These are phyloP conservation scores for Monilinia fructicola DNA, from an alignment of 2,329 filamentous ascomycete species.

Conservation along the genomic window DNA sequence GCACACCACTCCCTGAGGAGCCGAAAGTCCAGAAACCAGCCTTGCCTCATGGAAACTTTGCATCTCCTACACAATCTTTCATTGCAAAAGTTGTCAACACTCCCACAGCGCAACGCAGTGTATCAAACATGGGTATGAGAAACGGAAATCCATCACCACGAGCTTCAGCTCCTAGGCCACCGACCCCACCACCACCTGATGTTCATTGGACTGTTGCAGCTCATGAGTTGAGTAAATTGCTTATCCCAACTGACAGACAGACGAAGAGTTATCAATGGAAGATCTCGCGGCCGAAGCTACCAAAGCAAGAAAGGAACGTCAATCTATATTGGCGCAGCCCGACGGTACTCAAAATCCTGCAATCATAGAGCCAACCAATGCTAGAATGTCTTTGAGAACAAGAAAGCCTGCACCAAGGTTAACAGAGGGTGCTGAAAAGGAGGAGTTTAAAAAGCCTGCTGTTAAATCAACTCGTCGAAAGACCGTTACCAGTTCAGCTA, in stretches of 20 bases:
- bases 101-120: conserved; percentile 61
- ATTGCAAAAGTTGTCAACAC: conserved; percentile 70
- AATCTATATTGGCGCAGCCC: conserved; percentile 50
- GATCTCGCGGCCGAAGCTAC: conserved; percentile 73
- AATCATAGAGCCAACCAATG: conserved; percentile 43
- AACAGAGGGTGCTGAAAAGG: conserved; percentile 54
- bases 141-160: conserved; percentile 42
- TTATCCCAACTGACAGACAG: conserved; percentile 75
- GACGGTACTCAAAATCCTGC: conserved; percentile 37
- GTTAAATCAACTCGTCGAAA: conserved; percentile 53
- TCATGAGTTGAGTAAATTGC: conserved; percentile 75
- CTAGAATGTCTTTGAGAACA: conserved; percentile 72
- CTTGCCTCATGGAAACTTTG: conserved; percentile 68
- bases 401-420: conserved; percentile 59
- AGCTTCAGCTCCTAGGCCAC: conserved; percentile 45
- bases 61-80: conserved; percentile 84
- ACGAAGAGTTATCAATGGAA: conserved; percentile 75
- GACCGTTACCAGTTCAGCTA: conserved; percentile 57
- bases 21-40: conserved; percentile 52
- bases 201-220: conserved; percentile 85
- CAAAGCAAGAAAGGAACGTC: conserved; percentile 62
- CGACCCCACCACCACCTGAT: conserved; percentile 72
- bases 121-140: conserved; percentile 53
- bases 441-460: conserved; percentile 44
- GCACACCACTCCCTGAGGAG: conserved; percentile 50